These are phyloP conservation scores for Fusarium virguliforme DNA, from an alignment of 2,329 filamentous ascomycete genomes.

Conservation along the genomic window DNA sequence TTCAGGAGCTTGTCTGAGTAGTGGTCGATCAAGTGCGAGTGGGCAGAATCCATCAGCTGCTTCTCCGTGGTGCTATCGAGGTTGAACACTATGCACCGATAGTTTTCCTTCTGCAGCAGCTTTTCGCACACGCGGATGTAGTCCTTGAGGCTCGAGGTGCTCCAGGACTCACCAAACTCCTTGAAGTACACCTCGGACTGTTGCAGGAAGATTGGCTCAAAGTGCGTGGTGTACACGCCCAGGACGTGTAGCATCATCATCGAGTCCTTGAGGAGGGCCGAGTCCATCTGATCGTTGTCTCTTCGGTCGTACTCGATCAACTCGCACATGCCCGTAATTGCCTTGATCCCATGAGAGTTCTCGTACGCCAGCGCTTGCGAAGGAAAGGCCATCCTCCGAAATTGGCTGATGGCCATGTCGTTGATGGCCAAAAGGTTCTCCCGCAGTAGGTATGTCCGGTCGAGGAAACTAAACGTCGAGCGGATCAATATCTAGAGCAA, in stretches of 20 bases:
- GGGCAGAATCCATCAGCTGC: constrained; percentile 80
- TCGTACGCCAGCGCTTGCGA: constrained; percentile 40
- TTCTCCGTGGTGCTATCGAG: constrained; percentile 88
- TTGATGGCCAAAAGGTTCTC: constrained; percentile 81
- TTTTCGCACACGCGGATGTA: constrained; percentile 81
- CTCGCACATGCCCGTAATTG: constrained; percentile 75
- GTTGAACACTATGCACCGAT: constrained; percentile 84
- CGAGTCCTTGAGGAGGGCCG: constrained; percentile 78
- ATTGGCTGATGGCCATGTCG: constrained; percentile 84
- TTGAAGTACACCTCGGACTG: constrained; percentile 78
- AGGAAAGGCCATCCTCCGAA: constrained; percentile 73
- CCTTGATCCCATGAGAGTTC: constrained; percentile 51
- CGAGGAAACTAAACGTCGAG: constrained; percentile 94
- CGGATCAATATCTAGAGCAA: constrained; percentile 78
- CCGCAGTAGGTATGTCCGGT: constrained; percentile 88
- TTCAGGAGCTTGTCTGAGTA: constrained; percentile 79
- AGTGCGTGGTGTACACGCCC: constrained; percentile 82
- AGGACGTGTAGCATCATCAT: constrained; percentile 90
- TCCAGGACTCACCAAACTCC: constrained; percentile 78
- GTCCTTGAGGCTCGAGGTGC: constrained; percentile 75
- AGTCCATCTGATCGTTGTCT: constrained; percentile 71
- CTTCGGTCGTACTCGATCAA: constrained; percentile 82
- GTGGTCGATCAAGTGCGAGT: constrained; percentile 79
- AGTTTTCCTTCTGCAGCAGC: constrained; percentile 80
- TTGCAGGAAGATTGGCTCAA: constrained; percentile 83